Evolutionary conservation across 83 land plant genomes (phyloP).

Genomic region (Thuja plicata): DNA sequence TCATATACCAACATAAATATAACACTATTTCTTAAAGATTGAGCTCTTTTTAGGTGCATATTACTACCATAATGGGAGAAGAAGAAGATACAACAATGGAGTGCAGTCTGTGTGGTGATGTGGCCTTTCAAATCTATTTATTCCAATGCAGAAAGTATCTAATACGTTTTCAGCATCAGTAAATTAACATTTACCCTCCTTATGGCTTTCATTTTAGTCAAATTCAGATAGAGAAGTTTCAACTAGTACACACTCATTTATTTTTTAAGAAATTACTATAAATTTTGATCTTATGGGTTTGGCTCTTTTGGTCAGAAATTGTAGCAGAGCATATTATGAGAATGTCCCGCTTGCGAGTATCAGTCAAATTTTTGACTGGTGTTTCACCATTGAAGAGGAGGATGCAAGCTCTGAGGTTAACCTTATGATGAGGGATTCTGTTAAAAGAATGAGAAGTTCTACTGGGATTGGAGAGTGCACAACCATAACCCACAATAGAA

Average conservation of each 20-base stretch:
- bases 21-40: too few relatives aligned
- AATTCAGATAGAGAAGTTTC: too few relatives aligned
- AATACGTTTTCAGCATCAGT: background rate
- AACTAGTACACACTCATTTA: too few relatives aligned
- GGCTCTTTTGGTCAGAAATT: background rate
- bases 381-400: background rate
- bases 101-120: background rate
- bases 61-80: background rate
- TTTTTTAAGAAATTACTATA: too few relatives aligned
- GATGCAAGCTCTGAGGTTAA: background rate
- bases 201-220: too few relatives aligned
- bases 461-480: background rate
- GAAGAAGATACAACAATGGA: background rate
- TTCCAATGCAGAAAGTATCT: background rate
- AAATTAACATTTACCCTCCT: background rate
- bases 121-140: background rate
- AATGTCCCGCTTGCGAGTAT: background rate
- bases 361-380: background rate
- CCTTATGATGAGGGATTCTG: background rate
- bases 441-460: background rate
- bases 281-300: too few relatives aligned
- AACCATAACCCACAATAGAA: background rate
- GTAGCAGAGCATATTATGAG: background rate
- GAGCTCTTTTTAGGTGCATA: too few relatives aligned
- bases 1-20: too few relatives aligned